Evolutionary conservation across 768 basidiomycete species (phyloP).

Genomic region (Tricholoma saponaceum): DNA sequence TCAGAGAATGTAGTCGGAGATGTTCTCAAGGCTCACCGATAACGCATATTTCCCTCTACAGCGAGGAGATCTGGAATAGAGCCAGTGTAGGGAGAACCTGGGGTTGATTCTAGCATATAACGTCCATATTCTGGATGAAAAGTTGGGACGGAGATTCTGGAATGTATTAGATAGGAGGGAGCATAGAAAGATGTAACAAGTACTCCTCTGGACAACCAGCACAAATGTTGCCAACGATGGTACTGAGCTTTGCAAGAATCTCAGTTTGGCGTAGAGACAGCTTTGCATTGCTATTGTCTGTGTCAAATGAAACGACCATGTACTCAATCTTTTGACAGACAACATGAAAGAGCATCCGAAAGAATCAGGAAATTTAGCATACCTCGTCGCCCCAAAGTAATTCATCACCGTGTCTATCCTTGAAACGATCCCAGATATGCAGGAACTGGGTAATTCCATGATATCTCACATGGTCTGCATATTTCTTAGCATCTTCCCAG

Average conservation of each 20-base stretch:
- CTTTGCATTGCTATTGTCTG: conserved; percentile 72
- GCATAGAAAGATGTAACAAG: conserved; percentile 20
- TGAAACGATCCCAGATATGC: conserved; percentile 88
- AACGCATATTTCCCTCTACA: conserved; percentile 94
- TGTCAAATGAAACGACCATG: conserved; percentile 87
- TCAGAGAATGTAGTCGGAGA: conserved; percentile 3
- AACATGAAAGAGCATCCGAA: conserved; percentile 9
- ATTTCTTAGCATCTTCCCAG: conserved; percentile 86
- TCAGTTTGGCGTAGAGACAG: conserved; percentile 95
- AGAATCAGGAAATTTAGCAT: conserved; percentile 12
- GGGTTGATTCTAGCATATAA: conserved; percentile 98
- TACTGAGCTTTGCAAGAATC: conserved; percentile 76
- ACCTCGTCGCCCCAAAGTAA: conserved; percentile 99
- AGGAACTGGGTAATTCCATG: conserved; percentile 97
- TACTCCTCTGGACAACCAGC: conserved; percentile 58
- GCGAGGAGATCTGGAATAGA: conserved; percentile 80
- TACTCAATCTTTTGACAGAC: conserved; percentile 75
- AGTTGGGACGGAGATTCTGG: conserved; percentile 72
- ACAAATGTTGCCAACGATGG: conserved; percentile 64
- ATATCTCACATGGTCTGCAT: conserved; percentile 83
- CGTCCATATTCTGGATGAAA: conserved; percentile 99
- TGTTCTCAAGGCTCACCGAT: conserved; percentile 50
- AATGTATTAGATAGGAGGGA: neutral
- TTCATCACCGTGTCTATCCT: conserved; percentile 87
- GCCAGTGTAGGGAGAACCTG: conserved; percentile 92